Conservation (phyloP, 1,139 yeast species). For the Pichia norvegensis region DNA sequence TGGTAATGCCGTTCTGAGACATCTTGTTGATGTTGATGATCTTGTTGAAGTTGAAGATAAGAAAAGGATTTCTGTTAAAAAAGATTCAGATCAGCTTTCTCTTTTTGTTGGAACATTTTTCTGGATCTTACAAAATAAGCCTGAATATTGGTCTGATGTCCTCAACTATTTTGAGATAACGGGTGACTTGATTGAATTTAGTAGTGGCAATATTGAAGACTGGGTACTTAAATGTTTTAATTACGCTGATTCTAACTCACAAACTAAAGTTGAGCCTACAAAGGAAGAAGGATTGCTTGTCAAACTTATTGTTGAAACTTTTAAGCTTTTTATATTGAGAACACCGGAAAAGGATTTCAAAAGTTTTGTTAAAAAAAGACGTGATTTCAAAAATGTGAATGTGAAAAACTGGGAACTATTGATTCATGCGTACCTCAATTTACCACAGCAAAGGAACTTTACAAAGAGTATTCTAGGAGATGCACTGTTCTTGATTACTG, state of each 20-base stretch:
- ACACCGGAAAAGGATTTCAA: slow-evolving; percentile 19
- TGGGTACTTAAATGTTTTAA: slow-evolving; percentile 46
- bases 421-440: slow-evolving; percentile 48
- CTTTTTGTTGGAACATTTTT: slow-evolving; percentile 72
- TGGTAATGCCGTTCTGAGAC: slow-evolving; percentile 8
- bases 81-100: slow-evolving; percentile 31
- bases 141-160: slow-evolving; percentile 59
- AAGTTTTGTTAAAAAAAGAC: slow-evolving; percentile 26
- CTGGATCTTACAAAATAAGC: slow-evolving; percentile 79
- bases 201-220: slow-evolving; percentile 30
- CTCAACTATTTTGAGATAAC: slow-evolving; percentile 30
- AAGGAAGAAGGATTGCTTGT: slow-evolving; percentile 74
- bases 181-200: slow-evolving; percentile 15
- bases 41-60: slow-evolving; percentile 2
- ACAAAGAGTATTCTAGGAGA: slow-evolving; percentile 49
- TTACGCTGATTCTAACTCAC: slow-evolving; percentile 15
- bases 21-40: background rate
- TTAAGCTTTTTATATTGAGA: slow-evolving; percentile 17
- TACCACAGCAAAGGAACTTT: slow-evolving; percentile 51
- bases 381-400: slow-evolving; percentile 27
- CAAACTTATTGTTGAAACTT: slow-evolving; percentile 40
- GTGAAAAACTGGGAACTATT: slow-evolving; percentile 40
- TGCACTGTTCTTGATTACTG: slow-evolving; percentile 36
- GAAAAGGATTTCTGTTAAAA: slow-evolving; percentile 13
- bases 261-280: slow-evolving; percentile 26